phyloP scores from a whole-genome alignment of 106 monocot species.

The Dendrobium huoshanense region DNA sequence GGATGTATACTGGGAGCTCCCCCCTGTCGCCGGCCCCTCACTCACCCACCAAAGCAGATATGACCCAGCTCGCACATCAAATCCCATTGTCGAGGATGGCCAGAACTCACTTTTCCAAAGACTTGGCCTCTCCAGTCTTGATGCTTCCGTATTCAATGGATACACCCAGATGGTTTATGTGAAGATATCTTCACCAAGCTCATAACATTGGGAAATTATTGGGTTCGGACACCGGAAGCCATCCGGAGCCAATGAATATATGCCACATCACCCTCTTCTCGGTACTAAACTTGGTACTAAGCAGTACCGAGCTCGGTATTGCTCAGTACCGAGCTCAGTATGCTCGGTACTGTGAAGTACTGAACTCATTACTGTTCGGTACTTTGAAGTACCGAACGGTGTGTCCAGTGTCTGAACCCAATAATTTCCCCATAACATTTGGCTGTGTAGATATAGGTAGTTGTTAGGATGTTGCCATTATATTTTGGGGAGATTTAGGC shows the following conservation, averaged over 20 bases:
- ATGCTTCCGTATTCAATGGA: slow-evolving; percentile 48
- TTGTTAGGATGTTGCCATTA: neutral
- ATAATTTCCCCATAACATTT: neutral
- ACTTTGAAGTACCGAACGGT: no score
- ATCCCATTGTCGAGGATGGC: slow-evolving; percentile 61
- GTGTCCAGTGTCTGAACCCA: no score
- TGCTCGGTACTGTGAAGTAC: no score
- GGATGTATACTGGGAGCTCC: slow-evolving; percentile 70
- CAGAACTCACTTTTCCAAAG: slow-evolving; percentile 33
- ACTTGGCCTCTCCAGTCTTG: slow-evolving; percentile 41
- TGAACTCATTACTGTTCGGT: no score
- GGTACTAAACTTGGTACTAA: no score
- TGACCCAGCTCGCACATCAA: slow-evolving; percentile 50
- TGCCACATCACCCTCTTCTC: no score
- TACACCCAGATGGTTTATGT: slow-evolving; percentile 63
- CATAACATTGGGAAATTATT: neutral
- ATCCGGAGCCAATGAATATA: no score
- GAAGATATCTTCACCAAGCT: slow-evolving; percentile 28
- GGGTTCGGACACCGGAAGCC: no score
- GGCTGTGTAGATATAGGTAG: neutral
- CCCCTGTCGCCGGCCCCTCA: slow-evolving; percentile 58
- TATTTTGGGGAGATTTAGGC: neutral
- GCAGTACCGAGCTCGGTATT: no score
- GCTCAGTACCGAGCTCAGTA: no score
- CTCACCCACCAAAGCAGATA: slow-evolving; percentile 64